phyloP scores from a whole-genome alignment of 1,284 basidiomycete species.

The Earliella scabrosa region DNA sequence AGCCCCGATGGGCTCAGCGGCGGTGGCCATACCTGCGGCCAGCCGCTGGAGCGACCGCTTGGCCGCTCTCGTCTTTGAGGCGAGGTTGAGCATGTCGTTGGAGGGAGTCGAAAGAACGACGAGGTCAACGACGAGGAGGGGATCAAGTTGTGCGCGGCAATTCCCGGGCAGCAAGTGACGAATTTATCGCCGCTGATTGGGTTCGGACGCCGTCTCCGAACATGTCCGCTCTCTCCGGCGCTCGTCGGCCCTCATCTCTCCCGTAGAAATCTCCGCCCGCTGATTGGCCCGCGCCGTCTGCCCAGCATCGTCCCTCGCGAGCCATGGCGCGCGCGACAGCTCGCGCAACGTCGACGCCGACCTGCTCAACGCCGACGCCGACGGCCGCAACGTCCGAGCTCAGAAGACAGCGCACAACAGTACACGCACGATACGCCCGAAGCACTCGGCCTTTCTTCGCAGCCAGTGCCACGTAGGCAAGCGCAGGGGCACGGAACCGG shows the following conservation, averaged over 20 bases:
- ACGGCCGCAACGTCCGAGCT: background rate
- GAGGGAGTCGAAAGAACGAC: conserved; percentile 11
- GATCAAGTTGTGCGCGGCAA: conserved; percentile 17
- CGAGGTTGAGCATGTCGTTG: conserved; percentile 69
- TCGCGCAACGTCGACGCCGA: background rate
- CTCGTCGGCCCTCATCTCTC: conserved; percentile 9
- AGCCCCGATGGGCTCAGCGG: conserved; percentile 78
- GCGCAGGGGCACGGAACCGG: background rate
- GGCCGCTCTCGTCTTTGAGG: conserved; percentile 61
- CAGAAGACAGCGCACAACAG: no score
- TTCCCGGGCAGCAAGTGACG: conserved; percentile 12
- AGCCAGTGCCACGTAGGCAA: background rate
- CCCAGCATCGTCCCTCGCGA: no score
- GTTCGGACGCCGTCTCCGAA: conserved; percentile 22
- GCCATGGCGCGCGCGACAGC: background rate
- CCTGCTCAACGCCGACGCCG: background rate
- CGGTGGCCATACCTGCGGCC: conserved; percentile 80
- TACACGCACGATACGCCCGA: background rate
- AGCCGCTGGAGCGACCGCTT: conserved; percentile 61
- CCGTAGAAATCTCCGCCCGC: conserved; percentile 4
- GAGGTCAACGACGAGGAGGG: conserved; percentile 16
- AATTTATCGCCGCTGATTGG: conserved; percentile 29
- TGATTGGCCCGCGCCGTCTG: conserved; percentile 13
- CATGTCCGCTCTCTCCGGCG: conserved; percentile 17
- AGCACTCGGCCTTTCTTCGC: background rate